A percentile compares a stretch with the other conserved stretches of the same genome.
phyloP scores from a whole-genome alignment of 306 rosid species.

The Vigna angularis region DNA sequence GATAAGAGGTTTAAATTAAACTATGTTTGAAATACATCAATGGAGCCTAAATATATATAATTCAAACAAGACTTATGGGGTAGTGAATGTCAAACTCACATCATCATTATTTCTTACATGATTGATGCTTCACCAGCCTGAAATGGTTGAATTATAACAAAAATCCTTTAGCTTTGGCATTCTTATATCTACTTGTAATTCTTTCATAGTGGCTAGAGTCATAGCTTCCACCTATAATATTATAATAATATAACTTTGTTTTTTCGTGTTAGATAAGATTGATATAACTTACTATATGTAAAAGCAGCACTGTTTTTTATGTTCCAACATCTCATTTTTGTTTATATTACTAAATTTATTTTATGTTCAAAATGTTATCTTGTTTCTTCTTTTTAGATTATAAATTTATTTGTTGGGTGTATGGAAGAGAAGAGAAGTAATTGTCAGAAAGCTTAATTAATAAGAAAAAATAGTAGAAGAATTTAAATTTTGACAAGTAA shows the following conservation, averaged over 20 bases:
- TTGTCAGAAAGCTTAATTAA: no score
- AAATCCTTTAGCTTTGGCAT: slow-evolving; percentile 12
- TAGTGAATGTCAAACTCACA: slow-evolving; percentile 39
- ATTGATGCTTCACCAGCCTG: slow-evolving; percentile 34
- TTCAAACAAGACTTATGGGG: slow-evolving; percentile 4
- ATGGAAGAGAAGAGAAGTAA: no score
- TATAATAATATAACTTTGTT: no score
- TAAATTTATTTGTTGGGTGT: no score
- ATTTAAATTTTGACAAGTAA: not conserved
- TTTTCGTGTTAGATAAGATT: not conserved
- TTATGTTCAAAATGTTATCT: no score
- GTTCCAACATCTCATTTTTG: not conserved
- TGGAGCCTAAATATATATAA: not conserved
- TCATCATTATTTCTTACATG: slow-evolving; percentile 33
- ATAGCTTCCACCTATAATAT: slow-evolving; percentile 43
- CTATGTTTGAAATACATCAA: not conserved
- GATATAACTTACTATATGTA: slow-evolving; percentile 25
- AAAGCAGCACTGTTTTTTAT: not conserved
- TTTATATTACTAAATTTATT: no score
- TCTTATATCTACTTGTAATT: not conserved
- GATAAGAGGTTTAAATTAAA: slow-evolving; percentile 20
- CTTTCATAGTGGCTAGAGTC: slow-evolving; percentile 40
- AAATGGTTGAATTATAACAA: slow-evolving; percentile 22
- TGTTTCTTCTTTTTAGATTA: no score
- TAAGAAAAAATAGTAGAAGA: not conserved